Evolutionary conservation across 2,329 filamentous ascomycete genomes (phyloP), one percentile per base, ranked within the genome.

Genomic region (Geosmithia putterillii): DNA sequence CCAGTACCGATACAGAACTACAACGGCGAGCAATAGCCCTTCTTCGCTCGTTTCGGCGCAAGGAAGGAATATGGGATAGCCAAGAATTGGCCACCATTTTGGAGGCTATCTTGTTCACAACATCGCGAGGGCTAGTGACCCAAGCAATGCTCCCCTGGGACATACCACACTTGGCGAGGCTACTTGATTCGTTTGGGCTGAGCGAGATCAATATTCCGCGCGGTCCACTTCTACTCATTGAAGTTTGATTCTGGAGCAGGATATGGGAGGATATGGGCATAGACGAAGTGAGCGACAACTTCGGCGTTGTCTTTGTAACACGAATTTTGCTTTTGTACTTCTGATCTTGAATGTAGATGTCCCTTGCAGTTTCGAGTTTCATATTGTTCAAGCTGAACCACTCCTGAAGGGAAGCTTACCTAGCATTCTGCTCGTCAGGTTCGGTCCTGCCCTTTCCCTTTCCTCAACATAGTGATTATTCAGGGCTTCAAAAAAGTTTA

Each of bases 401-500:
- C 3, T 10, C 20, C n/a, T 38, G 17, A 18, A 38, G 36, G 20
- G 20, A 10, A 38, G 36, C 36, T 17, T 38, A 10, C 4, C 36
- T 20, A 38, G 20, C 10, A 38, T 20, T n/a, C 7, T 38, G 36
- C 10, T 20, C 12, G 12, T 38, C 17, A 38, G 2, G n/a, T 9
- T 38, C n/a, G 17, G 36, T 5, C 21, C 21, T 10, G 23, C 6
- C 23, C 6, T 25, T 19, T 41, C 39, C 14, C 39, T n/a, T 25
- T 41, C 39, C 10, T 41, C 17, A 17, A 4, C 17, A 25, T 41
- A 41, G 21, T 41, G 20, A 5, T 23, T 21, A 41, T 22, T 17
- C 39, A 41, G 21, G 22, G 39, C 39, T 12, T 41, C 21, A 21
- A 41, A 41, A 21, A 41, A 41, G 7, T 41, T 19, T 12, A 41